Percentiles rank a stretch among this genome's conserved stretches.
phyloP scores from a whole-genome alignment of 192 early-diverging fungal species.

The Rhizophagus sp. region DNA sequence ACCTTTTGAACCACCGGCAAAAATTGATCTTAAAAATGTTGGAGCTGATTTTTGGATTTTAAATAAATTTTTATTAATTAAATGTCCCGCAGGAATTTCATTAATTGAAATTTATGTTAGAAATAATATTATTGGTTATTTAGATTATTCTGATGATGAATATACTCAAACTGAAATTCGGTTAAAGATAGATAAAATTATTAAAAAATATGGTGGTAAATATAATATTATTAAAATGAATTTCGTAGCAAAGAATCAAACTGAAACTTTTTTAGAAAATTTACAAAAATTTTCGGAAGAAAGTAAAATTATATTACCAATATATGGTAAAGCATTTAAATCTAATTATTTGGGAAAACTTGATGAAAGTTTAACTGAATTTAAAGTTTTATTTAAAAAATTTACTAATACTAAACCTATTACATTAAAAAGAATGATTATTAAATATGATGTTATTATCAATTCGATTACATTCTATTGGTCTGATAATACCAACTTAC shows the following conservation, averaged over 20 bases:
- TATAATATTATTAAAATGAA: not conserved
- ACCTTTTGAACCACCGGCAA: constrained; percentile 41
- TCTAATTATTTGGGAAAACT: constrained; percentile 16
- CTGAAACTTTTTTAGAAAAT: constrained; percentile 6
- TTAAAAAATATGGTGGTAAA: not conserved
- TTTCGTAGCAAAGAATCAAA: constrained; percentile 16
- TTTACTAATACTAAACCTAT: not conserved
- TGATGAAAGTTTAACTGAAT: not conserved
- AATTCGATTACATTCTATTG: constrained; percentile 53
- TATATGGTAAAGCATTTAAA: constrained; percentile 20
- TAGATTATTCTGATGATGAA: constrained; percentile 52
- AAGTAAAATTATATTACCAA: constrained; percentile 17
- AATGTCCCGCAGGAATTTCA: constrained; percentile 46
- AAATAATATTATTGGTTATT: constrained; percentile 45
- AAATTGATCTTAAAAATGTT: not conserved
- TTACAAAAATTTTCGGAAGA: constrained; percentile 2
- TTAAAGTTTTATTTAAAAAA: constrained; percentile 28
- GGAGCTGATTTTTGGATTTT: constrained; percentile 1
- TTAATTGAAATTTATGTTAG: constrained; percentile 60
- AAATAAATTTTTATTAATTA: constrained; percentile 10
- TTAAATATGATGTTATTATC: constrained; percentile 49
- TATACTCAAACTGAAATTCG: constrained; percentile 28
- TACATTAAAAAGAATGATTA: constrained; percentile 23
- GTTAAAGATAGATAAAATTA: not conserved
- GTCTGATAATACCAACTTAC: constrained; percentile 44